A percentile compares a stretch with the other conserved stretches of the same genome.
Evolutionary conservation across 139 green algal species (phyloP).

Genomic region (Dunaliella primolecta): DNA sequence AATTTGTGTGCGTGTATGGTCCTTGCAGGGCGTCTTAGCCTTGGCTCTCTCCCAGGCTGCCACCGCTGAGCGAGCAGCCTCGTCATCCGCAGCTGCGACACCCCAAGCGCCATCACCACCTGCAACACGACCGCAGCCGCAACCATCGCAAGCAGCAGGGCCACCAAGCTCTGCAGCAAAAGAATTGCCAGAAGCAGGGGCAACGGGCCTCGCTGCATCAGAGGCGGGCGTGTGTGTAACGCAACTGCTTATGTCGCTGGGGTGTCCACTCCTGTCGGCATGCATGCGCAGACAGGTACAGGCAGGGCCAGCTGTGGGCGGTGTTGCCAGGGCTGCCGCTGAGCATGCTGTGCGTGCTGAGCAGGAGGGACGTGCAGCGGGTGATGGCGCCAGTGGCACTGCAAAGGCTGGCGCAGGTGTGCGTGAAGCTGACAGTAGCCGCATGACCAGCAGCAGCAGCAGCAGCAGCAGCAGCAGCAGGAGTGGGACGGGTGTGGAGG

Average conservation of each 20-base stretch:
- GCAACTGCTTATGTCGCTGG: neutral
- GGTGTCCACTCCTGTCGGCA: neutral
- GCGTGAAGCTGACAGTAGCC: neutral
- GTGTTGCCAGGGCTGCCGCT: neutral
- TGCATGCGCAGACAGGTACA: neutral
- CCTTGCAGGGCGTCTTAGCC: neutral
- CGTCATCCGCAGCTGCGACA: neutral
- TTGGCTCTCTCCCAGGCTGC: neutral
- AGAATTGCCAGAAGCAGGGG: neutral
- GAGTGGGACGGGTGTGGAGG: slow-evolving; percentile 4
- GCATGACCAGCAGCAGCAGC: neutral
- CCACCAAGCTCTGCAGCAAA: too few relatives aligned
- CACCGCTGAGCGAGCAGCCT: neutral
- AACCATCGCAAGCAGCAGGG: neutral
- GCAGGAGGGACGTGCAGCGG: neutral
- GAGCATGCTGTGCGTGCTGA: neutral
- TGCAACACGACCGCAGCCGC: neutral
- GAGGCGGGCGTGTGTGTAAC: neutral
- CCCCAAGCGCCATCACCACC: neutral
- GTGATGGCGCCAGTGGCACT: neutral
- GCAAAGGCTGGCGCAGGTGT: neutral
- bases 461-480: neutral
- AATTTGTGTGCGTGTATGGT: too few relatives aligned
- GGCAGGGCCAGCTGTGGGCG: neutral
- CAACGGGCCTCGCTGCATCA: neutral